Evolutionary conservation across 2,329 filamentous ascomycete species (phyloP).

Genomic region (Stylonectria norvegica): DNA sequence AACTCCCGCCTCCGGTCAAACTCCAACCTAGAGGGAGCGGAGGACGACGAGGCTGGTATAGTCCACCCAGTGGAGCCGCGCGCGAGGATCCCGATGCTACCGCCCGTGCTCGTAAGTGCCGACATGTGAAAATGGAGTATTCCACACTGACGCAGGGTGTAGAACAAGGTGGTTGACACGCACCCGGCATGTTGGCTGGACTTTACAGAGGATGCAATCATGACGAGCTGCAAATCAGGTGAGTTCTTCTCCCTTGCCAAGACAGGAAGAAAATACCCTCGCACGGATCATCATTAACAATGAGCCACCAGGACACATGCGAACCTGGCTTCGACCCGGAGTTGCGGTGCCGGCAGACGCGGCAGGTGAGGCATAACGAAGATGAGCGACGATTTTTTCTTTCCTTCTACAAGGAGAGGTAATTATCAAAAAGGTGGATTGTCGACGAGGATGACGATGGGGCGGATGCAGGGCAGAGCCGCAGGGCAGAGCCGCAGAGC

Average conservation of each 20-base stretch:
- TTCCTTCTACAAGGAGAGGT: no score
- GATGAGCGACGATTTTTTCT: slow-evolving; percentile 1
- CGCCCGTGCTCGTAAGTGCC: slow-evolving; percentile 75
- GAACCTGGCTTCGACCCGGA: slow-evolving; percentile 67
- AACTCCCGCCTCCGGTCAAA: slow-evolving; percentile 63
- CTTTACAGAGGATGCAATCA: slow-evolving; percentile 91
- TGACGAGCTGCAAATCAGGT: slow-evolving; percentile 91
- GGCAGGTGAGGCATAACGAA: slow-evolving; percentile 18
- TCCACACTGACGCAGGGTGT: slow-evolving; percentile 12
- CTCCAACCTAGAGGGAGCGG: slow-evolving; percentile 57
- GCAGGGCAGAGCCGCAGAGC: no score
- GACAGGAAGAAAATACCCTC: slow-evolving; percentile 30
- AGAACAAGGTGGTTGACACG: slow-evolving; percentile 79
- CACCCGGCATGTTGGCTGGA: slow-evolving; percentile 86
- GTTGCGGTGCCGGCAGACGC: slow-evolving; percentile 21
- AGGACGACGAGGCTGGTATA: slow-evolving; percentile 56
- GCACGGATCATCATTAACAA: slow-evolving; percentile 9
- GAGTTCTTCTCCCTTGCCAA: slow-evolving; percentile 18
- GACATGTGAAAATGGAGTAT: slow-evolving; percentile 20
- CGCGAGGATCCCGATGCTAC: slow-evolving; percentile 77
- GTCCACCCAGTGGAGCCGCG: slow-evolving; percentile 83
- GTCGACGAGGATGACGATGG: slow-evolving; percentile 10
- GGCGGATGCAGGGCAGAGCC: no score
- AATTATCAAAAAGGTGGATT: slow-evolving; percentile 9
- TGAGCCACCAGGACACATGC: slow-evolving; percentile 60